These are phyloP conservation scores for Erodium trifolium DNA, from an alignment of 441 rosid species.

Conservation along the genomic window DNA sequence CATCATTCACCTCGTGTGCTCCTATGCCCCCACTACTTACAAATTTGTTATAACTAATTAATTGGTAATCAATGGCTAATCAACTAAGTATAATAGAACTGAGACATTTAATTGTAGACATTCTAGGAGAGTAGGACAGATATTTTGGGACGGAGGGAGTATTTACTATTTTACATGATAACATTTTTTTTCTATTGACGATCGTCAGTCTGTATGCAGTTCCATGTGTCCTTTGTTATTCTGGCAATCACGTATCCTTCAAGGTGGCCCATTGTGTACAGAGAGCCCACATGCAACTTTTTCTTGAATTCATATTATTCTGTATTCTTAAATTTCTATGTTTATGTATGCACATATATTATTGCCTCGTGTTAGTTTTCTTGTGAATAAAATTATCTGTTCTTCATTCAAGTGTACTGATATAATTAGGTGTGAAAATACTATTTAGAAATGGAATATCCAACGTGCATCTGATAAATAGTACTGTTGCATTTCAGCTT, in stretches of 20 bases:
- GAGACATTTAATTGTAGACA: too few relatives aligned
- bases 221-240: neutral
- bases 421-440: neutral
- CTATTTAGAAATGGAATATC: neutral
- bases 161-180: neutral
- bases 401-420: neutral
- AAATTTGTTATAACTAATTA: too few relatives aligned
- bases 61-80: neutral
- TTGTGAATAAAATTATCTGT: neutral
- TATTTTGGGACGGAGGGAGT: neutral
- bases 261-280: neutral
- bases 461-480: neutral
- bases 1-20: too few relatives aligned
- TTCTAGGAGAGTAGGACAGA: neutral
- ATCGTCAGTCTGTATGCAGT: neutral
- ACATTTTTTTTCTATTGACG: neutral
- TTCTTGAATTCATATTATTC: slow-evolving; percentile 1
- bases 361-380: neutral
- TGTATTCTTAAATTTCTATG: neutral
- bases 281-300: neutral
- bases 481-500: neutral
- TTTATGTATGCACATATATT: neutral
- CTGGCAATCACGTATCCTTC: neutral
- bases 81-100: too few relatives aligned
- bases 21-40: too few relatives aligned